Evolutionary conservation across 2,329 filamentous ascomycete genomes (phyloP).

Genomic region (Colletotrichum incanum): DNA sequence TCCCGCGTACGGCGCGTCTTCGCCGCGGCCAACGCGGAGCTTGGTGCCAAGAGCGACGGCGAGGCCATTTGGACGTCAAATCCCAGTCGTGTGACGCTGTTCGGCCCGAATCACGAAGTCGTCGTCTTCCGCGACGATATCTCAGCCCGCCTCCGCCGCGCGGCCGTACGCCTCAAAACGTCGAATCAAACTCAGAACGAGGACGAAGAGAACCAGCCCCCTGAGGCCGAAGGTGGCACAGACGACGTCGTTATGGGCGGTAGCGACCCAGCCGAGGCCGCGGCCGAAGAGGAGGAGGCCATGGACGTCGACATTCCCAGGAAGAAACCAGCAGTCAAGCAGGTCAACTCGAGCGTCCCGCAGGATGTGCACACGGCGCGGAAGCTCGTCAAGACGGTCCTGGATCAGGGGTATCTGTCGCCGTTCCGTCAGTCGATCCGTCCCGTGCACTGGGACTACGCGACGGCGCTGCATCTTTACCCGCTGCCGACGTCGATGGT

Average conservation of each 20-base stretch:
- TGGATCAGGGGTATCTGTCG: slow-evolving; percentile 91
- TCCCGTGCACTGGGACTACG: slow-evolving; percentile 93
- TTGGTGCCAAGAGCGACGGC: slow-evolving; percentile 64
- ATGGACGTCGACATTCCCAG: slow-evolving; percentile 63
- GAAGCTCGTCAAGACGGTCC: slow-evolving; percentile 89
- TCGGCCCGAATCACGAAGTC: slow-evolving; percentile 90
- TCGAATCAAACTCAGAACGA: slow-evolving; percentile 52
- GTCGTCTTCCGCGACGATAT: slow-evolving; percentile 91
- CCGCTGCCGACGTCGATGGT: slow-evolving; percentile 89
- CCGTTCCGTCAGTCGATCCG: slow-evolving; percentile 87
- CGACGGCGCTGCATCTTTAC: slow-evolving; percentile 83
- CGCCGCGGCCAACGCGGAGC: slow-evolving; percentile 81
- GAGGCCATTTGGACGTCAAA: slow-evolving; percentile 92
- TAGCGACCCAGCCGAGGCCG: slow-evolving; percentile 42
- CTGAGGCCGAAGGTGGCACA: slow-evolving; percentile 20
- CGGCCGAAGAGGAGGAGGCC: slow-evolving; percentile 45
- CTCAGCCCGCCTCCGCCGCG: slow-evolving; percentile 82
- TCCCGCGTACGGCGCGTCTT: slow-evolving; percentile 88
- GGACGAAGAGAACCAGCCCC: slow-evolving; percentile 49
- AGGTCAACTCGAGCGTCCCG: slow-evolving; percentile 50
- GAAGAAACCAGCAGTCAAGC: slow-evolving; percentile 28
- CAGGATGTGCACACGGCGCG: slow-evolving; percentile 74
- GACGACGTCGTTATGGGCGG: slow-evolving; percentile 55
- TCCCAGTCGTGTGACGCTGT: slow-evolving; percentile 85
- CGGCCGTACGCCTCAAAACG: slow-evolving; percentile 78